These are phyloP conservation scores for Beauveria pseudobassiana DNA, from an alignment of 2,329 filamentous ascomycete species.

Conservation along the genomic window DNA sequence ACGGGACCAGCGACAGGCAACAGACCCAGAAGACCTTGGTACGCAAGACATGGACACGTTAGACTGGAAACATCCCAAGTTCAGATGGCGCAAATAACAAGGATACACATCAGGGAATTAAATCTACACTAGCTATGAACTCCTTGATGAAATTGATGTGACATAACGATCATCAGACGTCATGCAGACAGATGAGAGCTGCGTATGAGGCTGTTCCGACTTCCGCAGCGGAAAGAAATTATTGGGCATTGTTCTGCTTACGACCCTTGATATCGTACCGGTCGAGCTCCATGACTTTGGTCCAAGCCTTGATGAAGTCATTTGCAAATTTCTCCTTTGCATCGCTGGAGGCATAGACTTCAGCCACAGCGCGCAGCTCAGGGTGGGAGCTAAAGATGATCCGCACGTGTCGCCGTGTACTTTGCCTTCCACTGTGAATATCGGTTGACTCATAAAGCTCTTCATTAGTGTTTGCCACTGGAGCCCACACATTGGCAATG, in stretches of 20 bases:
- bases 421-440: conserved; percentile 58
- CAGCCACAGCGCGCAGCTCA: conserved; percentile 62
- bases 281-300: conserved; percentile 68
- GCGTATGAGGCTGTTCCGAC: neutral
- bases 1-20: conserved; percentile 47
- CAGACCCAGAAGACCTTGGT: conserved; percentile 33
- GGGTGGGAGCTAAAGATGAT: conserved; percentile 65
- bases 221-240: neutral
- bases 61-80: conserved; percentile 62
- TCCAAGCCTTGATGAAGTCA: conserved; percentile 66
- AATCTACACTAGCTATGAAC: neutral
- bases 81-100: conserved; percentile 43
- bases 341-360: conserved; percentile 60
- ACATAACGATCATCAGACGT: neutral
- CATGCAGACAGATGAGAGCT: neutral
- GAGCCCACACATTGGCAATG: conserved; percentile 53
- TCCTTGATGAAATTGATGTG: neutral
- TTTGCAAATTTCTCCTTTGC: conserved; percentile 56
- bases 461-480: conserved; percentile 24
- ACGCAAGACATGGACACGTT: conserved; percentile 48
- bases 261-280: conserved; percentile 46
- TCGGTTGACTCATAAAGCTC: conserved; percentile 59
- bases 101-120: neutral
- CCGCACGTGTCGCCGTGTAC: conserved; percentile 61
- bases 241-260: conserved; percentile 10